Percentiles rank a stretch among this genome's conserved stretches.
phyloP scores from a whole-genome alignment of 345 rosid species.

The Citrus maxima region DNA sequence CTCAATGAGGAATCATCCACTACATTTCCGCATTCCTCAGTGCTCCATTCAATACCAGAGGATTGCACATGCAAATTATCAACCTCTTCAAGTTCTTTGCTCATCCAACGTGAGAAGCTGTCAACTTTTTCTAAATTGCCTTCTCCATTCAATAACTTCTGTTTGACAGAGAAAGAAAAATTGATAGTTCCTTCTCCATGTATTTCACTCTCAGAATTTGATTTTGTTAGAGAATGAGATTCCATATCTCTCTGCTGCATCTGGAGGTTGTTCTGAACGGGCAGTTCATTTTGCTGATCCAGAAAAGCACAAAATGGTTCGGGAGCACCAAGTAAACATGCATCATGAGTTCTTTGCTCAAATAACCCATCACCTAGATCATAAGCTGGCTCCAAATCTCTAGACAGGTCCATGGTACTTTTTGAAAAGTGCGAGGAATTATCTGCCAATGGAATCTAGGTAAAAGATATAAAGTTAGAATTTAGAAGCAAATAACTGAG shows the following conservation, averaged over 20 bases:
- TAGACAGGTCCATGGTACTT: slow-evolving; percentile 34
- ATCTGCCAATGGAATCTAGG: slow-evolving; percentile 43
- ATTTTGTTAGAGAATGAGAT: slow-evolving; percentile 20
- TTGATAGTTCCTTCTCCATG: slow-evolving; percentile 44
- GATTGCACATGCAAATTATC: slow-evolving; percentile 76
- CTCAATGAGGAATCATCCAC: slow-evolving; percentile 59
- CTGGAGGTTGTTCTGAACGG: slow-evolving; percentile 28
- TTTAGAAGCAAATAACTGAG: not conserved
- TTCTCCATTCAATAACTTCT: slow-evolving; percentile 49
- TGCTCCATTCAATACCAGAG: slow-evolving; percentile 63
- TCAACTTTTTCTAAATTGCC: slow-evolving; percentile 82
- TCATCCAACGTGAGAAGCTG: slow-evolving; percentile 85
- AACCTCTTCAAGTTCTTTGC: slow-evolving; percentile 76
- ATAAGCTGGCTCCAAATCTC: slow-evolving; percentile 44
- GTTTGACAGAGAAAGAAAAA: slow-evolving; percentile 35
- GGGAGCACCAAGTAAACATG: slow-evolving; percentile 22
- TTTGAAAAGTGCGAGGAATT: slow-evolving; percentile 22
- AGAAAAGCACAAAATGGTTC: slow-evolving; percentile 35
- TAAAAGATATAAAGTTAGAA: slow-evolving; percentile 16
- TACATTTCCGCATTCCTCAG: slow-evolving; percentile 65
- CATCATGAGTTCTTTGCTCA: slow-evolving; percentile 43
- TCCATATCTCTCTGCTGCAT: slow-evolving; percentile 31
- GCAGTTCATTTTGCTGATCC: slow-evolving; percentile 36
- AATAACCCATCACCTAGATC: slow-evolving; percentile 38
- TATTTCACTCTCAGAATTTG: slow-evolving; percentile 40